Percentiles rank a stretch among this genome's conserved stretches.
Evolutionary conservation across 2,329 filamentous ascomycete genomes (phyloP).

Genomic region (Paraconiothyrium sp.): DNA sequence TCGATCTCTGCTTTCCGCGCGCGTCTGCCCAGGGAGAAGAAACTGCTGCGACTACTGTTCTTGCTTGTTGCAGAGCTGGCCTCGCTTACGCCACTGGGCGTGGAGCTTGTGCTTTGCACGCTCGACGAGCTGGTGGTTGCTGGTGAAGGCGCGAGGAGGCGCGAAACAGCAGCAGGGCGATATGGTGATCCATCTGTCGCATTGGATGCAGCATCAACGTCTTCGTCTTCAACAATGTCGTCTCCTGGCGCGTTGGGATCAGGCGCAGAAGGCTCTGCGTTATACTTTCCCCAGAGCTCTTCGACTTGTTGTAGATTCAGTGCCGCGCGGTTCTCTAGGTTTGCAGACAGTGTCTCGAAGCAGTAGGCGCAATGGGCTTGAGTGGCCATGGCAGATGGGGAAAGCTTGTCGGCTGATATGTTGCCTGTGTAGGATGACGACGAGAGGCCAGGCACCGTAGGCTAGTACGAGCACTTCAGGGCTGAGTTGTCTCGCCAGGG

Average conservation of each 20-base stretch:
- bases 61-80: conserved; percentile 59
- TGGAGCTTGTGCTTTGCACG: conserved; percentile 59
- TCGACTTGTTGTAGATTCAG: conserved; percentile 75
- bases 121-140: conserved; percentile 57
- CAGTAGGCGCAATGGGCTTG: conserved; percentile 88
- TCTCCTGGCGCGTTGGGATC: conserved; percentile 38
- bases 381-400: conserved; percentile 73
- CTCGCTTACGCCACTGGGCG: conserved; percentile 53
- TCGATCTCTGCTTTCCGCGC: conserved; percentile 29
- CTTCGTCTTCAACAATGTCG: conserved; percentile 32
- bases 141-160: conserved; percentile 54
- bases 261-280: conserved; percentile 38
- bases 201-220: conserved; percentile 15
- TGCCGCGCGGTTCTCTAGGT: conserved; percentile 74
- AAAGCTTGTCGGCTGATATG: conserved; percentile 8
- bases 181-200: conserved; percentile 37
- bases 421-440: conserved; percentile 18
- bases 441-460: conserved; percentile 21
- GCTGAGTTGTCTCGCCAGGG: conserved; percentile 20
- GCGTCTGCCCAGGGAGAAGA: conserved; percentile 47
- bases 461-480: conserved; percentile 10
- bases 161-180: conserved; percentile 56
- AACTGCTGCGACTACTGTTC: conserved; percentile 35
- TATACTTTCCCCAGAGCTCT: conserved; percentile 70
- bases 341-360: conserved; percentile 85